A percentile compares a stretch with the other conserved stretches of the same genome.
These are phyloP conservation scores for Pyronema domesticum DNA, from an alignment of 495 filamentous ascomycete species.

Conservation along the genomic window DNA sequence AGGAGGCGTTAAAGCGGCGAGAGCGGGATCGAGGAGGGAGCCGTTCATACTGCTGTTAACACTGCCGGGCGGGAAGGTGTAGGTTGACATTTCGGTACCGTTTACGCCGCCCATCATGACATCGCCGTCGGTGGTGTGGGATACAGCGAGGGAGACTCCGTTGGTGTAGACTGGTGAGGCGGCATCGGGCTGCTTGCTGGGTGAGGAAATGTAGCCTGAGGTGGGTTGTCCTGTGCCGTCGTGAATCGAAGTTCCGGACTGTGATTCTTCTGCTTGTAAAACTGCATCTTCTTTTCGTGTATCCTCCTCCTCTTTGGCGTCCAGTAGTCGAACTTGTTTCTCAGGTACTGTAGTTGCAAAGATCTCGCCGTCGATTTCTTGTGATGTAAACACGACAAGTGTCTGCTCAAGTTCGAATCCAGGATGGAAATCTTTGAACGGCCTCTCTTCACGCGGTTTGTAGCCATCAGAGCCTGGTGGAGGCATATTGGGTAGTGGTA, in stretches of 20 bases:
- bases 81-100: neutral
- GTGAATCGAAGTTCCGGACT: neutral
- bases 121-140: neutral
- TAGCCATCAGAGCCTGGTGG: slow-evolving; percentile 63
- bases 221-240: neutral
- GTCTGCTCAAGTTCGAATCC: slow-evolving; percentile 71
- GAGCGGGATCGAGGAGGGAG: slow-evolving; percentile 16
- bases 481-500: slow-evolving; percentile 24
- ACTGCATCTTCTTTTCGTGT: neutral
- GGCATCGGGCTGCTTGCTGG: neutral
- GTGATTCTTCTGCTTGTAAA: neutral
- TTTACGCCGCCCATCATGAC: neutral
- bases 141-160: neutral
- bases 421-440: slow-evolving; percentile 93
- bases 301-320: slow-evolving; percentile 21
- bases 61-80: neutral
- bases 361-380: slow-evolving; percentile 55
- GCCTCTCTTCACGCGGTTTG: slow-evolving; percentile 88
- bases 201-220: neutral
- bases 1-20: slow-evolving; percentile 15
- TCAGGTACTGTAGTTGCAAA: slow-evolving; percentile 8
- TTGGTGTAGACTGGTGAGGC: neutral
- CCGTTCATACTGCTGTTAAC: neutral
- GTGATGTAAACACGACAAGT: slow-evolving; percentile 58
- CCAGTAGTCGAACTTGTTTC: slow-evolving; percentile 11